Base-by-base conservation (phyloP, 352 stramenopile species). In the Pythium vanterpoolii region DNA sequence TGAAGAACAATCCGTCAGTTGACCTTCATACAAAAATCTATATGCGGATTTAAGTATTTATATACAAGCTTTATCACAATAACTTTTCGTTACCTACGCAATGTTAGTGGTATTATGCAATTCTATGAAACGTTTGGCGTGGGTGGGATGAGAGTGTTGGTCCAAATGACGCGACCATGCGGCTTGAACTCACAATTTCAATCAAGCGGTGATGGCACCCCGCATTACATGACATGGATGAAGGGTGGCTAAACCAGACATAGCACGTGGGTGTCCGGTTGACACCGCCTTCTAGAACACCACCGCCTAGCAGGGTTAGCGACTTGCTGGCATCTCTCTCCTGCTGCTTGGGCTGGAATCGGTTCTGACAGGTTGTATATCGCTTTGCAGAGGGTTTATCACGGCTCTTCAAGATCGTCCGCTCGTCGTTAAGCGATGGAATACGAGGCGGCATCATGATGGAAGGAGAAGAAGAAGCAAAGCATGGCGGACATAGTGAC, bases 371-470 rank as follows among this genome's bases (percentile, higher is more conserved):
- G 26, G 5, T 21, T 19, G 7, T 19, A 38, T 58, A 58, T 48
- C 51, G 23, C 23, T 54, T 64, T 53, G 14, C 5, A 31, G 50
- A 53, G 23, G 34, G 4, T 31, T 16, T n/a, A 7, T 10, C n/a
- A 45, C 43, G 62, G n/a, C 62, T 60, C 62, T 69, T 69, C 54
- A 69, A 64, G 62, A 64, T 69, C 54, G 10, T 10, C 26, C 16
- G 19, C 14, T 11, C 11, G 27, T 36, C 31, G 28, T 53, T 26
- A 53, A 26, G 50, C 36, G 50, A 57, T 57, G 50, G 26, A 8
- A n/a, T 53, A 10, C n/a, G n/a, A n/a, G 3, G 49, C 48, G 18
- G 16, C 10, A 64, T 45, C 46, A 68, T 68, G 62, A 64, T 64
- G 54, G 54, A 69, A 64, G 54, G 23, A 8, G 62, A 69, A 24